These are phyloP conservation scores for Phytopythium helicoides DNA, from an alignment of 352 stramenopile species.

Conservation along the genomic window DNA sequence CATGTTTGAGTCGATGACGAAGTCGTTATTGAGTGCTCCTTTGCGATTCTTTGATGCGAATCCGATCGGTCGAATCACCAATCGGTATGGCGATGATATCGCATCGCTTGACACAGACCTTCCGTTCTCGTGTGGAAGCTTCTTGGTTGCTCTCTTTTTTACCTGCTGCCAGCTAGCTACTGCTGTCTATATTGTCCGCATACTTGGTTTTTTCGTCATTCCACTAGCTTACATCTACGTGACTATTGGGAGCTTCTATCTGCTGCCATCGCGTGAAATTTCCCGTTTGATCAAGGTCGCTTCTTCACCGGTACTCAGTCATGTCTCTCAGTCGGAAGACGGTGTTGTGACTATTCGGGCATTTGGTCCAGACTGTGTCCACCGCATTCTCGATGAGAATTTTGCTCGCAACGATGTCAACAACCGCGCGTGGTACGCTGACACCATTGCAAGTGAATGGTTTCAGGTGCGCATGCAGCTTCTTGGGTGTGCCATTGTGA, in stretches of 20 bases:
- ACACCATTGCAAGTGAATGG: constrained; percentile 30
- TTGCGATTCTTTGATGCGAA: constrained; percentile 93
- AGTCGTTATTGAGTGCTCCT: constrained; percentile 80
- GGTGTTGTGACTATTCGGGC: constrained; percentile 30
- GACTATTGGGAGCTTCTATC: constrained; percentile 27
- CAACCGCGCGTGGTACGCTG: constrained; percentile 22
- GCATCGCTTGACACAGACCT: constrained; percentile 84
- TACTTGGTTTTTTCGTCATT: constrained; percentile 68
- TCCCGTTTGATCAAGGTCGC: constrained; percentile 23
- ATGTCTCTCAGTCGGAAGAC: constrained; percentile 24
- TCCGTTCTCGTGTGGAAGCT: constrained; percentile 29
- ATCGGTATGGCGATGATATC: constrained; percentile 89
- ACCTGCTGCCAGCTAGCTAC: constrained; percentile 67
- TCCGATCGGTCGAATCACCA: constrained; percentile 88
- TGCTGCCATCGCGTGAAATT: constrained; percentile 40
- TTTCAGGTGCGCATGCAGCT: constrained; percentile 49
- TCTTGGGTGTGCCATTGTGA: constrained; percentile 33
- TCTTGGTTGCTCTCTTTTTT: constrained; percentile 57
- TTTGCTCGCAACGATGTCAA: constrained; percentile 23
- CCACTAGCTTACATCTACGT: constrained; percentile 82
- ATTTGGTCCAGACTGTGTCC: constrained; percentile 31
- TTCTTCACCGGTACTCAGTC: constrained; percentile 37
- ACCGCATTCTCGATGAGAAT: constrained; percentile 16
- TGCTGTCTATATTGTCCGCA: constrained; percentile 80
- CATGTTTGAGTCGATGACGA: constrained; percentile 88